phyloP scores from a whole-genome alignment of 2,329 filamentous ascomycete species.

The Colletotrichum spinosum region DNA sequence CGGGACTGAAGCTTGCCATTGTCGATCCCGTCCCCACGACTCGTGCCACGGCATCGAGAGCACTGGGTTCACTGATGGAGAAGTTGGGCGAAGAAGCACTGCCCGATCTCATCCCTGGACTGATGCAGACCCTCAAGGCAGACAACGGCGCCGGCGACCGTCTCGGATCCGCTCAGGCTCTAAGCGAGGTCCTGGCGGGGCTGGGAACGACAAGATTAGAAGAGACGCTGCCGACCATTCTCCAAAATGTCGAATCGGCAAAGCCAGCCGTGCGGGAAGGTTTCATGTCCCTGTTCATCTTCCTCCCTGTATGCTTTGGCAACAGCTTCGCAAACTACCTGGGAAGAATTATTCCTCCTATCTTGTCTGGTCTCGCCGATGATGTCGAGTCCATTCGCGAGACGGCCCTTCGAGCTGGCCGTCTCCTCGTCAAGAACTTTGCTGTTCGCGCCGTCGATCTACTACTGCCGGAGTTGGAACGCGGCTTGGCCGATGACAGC shows the following conservation, averaged over 20 bases:
- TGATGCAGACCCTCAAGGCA: slow-evolving; percentile 98
- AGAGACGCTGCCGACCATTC: slow-evolving; percentile 93
- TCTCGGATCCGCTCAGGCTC: slow-evolving; percentile 93
- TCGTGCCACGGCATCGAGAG: slow-evolving; percentile 94
- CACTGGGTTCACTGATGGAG: slow-evolving; percentile 95
- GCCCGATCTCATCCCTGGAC: slow-evolving; percentile 94
- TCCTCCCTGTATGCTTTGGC: slow-evolving; percentile 97
- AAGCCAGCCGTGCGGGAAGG: slow-evolving; percentile 94
- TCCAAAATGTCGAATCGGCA: slow-evolving; percentile 93
- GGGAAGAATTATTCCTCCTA: slow-evolving; percentile 93
- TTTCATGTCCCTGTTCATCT: slow-evolving; percentile 99
- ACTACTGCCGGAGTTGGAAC: slow-evolving; percentile 92
- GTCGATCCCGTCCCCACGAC: slow-evolving; percentile 98
- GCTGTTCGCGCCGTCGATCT: slow-evolving; percentile 94
- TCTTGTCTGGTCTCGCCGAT: slow-evolving; percentile 92
- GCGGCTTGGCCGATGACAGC: slow-evolving; percentile 95
- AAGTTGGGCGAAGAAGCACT: slow-evolving; percentile 97
- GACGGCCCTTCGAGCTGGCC: slow-evolving; percentile 92
- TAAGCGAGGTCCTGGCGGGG: slow-evolving; percentile 95
- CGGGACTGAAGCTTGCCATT: slow-evolving; percentile 87
- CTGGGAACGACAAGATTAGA: slow-evolving; percentile 92
- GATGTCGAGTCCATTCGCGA: slow-evolving; percentile 97
- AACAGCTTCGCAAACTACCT: slow-evolving; percentile 98
- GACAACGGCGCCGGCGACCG: slow-evolving; percentile 97
- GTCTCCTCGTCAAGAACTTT: slow-evolving; percentile 98